phyloP scores from a whole-genome alignment of 257 asterid genomes.

The Capsicum pubescens region DNA sequence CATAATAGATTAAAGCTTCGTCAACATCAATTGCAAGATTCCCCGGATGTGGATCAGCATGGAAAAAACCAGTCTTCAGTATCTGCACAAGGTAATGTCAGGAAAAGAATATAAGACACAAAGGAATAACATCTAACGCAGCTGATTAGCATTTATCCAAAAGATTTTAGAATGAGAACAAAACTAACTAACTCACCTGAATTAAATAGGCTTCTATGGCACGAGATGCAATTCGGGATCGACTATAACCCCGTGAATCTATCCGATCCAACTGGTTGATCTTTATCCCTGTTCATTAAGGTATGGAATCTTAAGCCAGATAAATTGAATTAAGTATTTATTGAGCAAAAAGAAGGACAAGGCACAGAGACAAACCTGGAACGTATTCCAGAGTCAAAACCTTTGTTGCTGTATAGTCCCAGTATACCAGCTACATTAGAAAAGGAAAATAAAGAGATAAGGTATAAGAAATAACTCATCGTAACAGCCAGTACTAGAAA shows the following conservation, averaged over 20 bases:
- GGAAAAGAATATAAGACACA: constrained; percentile 20
- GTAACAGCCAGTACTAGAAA: neutral
- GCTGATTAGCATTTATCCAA: neutral
- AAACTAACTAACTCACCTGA: constrained; percentile 54
- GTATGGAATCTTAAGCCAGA: constrained; percentile 2
- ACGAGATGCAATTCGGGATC: constrained; percentile 78
- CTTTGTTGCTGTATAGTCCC: constrained; percentile 91
- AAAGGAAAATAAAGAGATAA: constrained; percentile 32
- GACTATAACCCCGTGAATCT: constrained; percentile 70
- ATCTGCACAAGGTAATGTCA: constrained; percentile 54
- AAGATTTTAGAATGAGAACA: neutral
- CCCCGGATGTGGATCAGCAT: constrained; percentile 99
- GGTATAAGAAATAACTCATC: neutral
- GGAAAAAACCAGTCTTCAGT: constrained; percentile 95
- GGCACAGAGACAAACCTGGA: constrained; percentile 63
- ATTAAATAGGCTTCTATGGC: constrained; percentile 95
- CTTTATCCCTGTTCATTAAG: constrained; percentile 68
- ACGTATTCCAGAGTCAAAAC: constrained; percentile 93
- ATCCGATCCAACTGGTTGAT: constrained; percentile 75
- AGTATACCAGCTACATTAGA: constrained; percentile 68
- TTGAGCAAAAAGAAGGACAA: neutral
- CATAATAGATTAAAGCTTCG: constrained; percentile 89
- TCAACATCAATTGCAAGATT: constrained; percentile 94
- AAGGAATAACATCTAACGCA: neutral
- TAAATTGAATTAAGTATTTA: neutral